phyloP scores from a whole-genome alignment of 2,329 filamentous ascomycete species.

The Colletotrichum godetiae region DNA sequence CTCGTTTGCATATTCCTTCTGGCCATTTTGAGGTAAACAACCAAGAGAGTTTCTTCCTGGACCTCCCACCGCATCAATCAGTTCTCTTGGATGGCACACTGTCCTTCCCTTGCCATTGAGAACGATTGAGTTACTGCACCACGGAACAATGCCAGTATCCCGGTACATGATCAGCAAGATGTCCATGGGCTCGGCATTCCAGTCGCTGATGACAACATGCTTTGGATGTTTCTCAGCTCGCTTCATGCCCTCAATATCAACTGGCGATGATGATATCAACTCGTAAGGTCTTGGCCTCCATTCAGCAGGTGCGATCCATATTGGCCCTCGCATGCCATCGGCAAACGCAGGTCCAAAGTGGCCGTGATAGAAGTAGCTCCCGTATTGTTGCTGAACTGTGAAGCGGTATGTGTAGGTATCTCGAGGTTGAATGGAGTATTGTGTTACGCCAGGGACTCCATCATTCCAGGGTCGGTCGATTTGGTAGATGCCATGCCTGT shows the following conservation, averaged over 20 bases:
- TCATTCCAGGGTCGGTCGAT: slow-evolving; percentile 31
- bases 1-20: slow-evolving; percentile 10
- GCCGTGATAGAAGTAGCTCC: slow-evolving; percentile 28
- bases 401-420: slow-evolving; percentile 27
- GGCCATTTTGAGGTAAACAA: slow-evolving; percentile 5
- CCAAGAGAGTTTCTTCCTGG: slow-evolving; percentile 14
- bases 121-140: slow-evolving; percentile 32
- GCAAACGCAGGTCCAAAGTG: slow-evolving; percentile 24
- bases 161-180: slow-evolving; percentile 26
- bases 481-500: slow-evolving; percentile 29
- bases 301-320: slow-evolving; percentile 25
- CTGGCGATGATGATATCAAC: slow-evolving; percentile 15
- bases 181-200: slow-evolving; percentile 30
- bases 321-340: slow-evolving; percentile 32
- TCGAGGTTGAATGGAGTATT: slow-evolving; percentile 29
- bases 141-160: slow-evolving; percentile 21
- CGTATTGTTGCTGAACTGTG: slow-evolving; percentile 24
- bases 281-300: slow-evolving; percentile 28
- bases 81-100: neutral
- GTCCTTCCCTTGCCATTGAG: slow-evolving; percentile 29
- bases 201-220: slow-evolving; percentile 29
- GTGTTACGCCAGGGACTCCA: slow-evolving; percentile 25
- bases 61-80: slow-evolving; percentile 15
- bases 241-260: slow-evolving; percentile 21
- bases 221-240: slow-evolving; percentile 16